Conservation (phyloP, 2,329 filamentous ascomycete genomes). For the Zymoseptoria brevis region DNA sequence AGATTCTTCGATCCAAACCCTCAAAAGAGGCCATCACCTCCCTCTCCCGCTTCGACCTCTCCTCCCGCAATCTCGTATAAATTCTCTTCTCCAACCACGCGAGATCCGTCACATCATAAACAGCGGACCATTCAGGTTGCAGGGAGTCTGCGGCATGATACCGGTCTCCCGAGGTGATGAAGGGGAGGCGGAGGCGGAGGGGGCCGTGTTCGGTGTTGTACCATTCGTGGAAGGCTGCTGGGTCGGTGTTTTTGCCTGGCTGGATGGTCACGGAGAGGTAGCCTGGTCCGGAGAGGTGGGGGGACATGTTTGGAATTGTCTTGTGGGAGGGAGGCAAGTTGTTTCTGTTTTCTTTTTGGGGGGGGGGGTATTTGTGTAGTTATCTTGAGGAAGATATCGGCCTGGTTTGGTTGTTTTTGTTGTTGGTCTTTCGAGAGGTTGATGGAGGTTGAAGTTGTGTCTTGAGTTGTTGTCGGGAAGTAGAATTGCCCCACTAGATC, state of each 20-base stretch:
- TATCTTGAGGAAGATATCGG: not conserved
- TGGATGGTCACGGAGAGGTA: slow-evolving; percentile 84
- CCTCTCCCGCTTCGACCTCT: slow-evolving; percentile 37
- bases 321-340: no score
- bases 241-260: slow-evolving; percentile 57
- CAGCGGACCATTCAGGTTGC: slow-evolving; percentile 64
- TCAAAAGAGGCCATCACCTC: slow-evolving; percentile 54
- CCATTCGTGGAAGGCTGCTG: slow-evolving; percentile 77
- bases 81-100: slow-evolving; percentile 59
- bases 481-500: not conserved
- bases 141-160: slow-evolving; percentile 60
- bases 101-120: slow-evolving; percentile 76
- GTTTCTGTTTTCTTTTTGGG: no score
- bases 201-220: slow-evolving; percentile 93
- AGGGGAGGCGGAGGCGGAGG: slow-evolving; percentile 64
- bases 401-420: not conserved
- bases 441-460: not conserved
- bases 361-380: no score
- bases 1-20: slow-evolving; percentile 63
- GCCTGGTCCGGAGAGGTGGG: slow-evolving; percentile 42
- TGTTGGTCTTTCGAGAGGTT: not conserved
- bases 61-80: slow-evolving; percentile 60
- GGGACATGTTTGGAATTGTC: no score
- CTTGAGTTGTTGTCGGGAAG: not conserved
- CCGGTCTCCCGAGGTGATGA: slow-evolving; percentile 69